A percentile compares a stretch with the other conserved stretches of the same genome.
phyloP scores from a whole-genome alignment of 2,329 filamentous ascomycete genomes.

The Beauveria scarabaeidicola region DNA sequence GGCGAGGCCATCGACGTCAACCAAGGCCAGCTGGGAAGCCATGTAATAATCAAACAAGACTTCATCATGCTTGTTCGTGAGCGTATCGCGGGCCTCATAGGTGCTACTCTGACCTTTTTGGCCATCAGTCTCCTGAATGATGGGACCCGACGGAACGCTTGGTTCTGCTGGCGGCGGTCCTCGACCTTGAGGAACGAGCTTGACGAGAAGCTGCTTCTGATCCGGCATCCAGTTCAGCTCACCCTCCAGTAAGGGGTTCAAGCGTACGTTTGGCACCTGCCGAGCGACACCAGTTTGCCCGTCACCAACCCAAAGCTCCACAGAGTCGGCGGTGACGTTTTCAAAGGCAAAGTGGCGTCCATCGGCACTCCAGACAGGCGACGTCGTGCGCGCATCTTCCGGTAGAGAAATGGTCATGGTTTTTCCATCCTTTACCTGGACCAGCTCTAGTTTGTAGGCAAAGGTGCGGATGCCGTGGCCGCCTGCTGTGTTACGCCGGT shows the following conservation, averaged over 20 bases:
- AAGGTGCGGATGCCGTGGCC: slow-evolving; percentile 6
- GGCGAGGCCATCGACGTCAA: not conserved
- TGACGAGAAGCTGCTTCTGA: slow-evolving; percentile 6
- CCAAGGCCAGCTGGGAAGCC: slow-evolving; percentile 2
- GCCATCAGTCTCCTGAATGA: slow-evolving; percentile 4
- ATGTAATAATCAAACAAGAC: slow-evolving; percentile 2
- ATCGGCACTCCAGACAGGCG: slow-evolving; percentile 4
- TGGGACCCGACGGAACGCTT: not conserved
- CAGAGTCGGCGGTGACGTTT: slow-evolving; percentile 5
- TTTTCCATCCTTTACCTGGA: not conserved
- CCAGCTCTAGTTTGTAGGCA: slow-evolving; percentile 5
- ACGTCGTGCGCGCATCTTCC: not conserved
- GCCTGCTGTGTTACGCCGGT: not conserved
- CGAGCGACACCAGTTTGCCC: not conserved
- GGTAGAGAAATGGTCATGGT: not conserved
- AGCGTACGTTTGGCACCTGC: not conserved
- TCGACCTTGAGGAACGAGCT: not conserved
- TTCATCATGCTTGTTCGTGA: slow-evolving; percentile 7
- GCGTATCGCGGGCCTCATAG: slow-evolving; percentile 5
- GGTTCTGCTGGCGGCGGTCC: not conserved
- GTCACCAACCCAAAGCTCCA: slow-evolving; percentile 5
- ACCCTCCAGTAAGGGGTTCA: not conserved
- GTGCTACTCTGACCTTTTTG: slow-evolving; percentile 5
- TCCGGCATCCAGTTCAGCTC: slow-evolving; percentile 1
- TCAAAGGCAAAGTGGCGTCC: slow-evolving; percentile 3